These are phyloP conservation scores for Staphylotrichum tortipilum DNA, from an alignment of 495 filamentous ascomycete species.

Conservation along the genomic window DNA sequence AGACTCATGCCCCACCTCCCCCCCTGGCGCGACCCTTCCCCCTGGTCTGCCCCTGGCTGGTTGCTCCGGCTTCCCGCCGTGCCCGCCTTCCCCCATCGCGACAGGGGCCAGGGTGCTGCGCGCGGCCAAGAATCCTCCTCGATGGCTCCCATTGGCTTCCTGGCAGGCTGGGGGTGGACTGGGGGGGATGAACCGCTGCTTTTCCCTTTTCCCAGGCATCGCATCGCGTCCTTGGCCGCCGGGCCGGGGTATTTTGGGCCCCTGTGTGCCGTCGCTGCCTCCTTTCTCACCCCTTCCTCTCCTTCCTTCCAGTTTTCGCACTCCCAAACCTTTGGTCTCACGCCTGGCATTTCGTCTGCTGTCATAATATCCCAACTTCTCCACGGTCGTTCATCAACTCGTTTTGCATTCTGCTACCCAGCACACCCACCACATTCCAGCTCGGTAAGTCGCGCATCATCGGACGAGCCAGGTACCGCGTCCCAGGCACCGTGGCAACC, in stretches of 20 bases:
- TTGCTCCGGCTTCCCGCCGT: conserved; percentile 2
- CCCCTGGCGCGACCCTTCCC: background rate
- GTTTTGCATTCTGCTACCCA: conserved; percentile 5
- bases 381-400: conserved; percentile 13
- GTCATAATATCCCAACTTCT: conserved; percentile 10
- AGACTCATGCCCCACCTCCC: no score
- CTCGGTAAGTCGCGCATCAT: conserved; percentile 4
- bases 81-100: conserved; percentile 11
- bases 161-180: no score
- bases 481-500: background rate
- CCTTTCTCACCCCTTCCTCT: conserved; percentile 3
- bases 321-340: background rate
- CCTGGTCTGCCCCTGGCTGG: background rate
- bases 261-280: conserved; percentile 6
- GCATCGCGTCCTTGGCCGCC: conserved; percentile 10
- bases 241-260: conserved; percentile 11
- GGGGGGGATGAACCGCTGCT: background rate
- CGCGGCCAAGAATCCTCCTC: conserved; percentile 4
- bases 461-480: background rate
- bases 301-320: conserved; percentile 9
- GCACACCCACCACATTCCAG: background rate
- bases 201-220: no score
- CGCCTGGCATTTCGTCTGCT: conserved; percentile 2
- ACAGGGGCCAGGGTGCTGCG: background rate
- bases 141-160: conserved; percentile 8